Conservation (phyloP, 768 basidiomycete species). For the Lyophyllum atratum region DNA sequence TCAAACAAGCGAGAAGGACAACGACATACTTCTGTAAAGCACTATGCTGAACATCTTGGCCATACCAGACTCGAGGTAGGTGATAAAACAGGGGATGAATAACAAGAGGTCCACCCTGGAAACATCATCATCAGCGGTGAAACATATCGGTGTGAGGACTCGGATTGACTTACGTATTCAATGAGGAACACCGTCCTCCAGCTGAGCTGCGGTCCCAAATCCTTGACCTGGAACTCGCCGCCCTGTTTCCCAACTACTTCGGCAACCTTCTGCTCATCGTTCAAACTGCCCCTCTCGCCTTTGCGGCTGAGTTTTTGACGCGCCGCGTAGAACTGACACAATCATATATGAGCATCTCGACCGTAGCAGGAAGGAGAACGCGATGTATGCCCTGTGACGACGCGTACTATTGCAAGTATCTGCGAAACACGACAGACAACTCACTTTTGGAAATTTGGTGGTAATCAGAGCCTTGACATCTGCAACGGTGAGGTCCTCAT, state of each 20-base stretch:
- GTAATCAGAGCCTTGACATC: conserved; percentile 73
- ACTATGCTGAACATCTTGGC: conserved; percentile 70
- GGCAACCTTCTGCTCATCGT: conserved; percentile 62
- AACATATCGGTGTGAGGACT: background rate
- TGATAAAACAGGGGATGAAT: conserved; percentile 87
- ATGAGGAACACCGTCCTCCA: conserved; percentile 89
- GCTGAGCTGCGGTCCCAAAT: conserved; percentile 86
- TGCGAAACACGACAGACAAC: conserved; percentile 6
- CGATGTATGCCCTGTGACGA: background rate
- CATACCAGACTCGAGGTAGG: conserved; percentile 70
- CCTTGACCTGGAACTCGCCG: conserved; percentile 77
- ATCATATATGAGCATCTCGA: conserved; percentile 4
- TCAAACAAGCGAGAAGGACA: background rate
- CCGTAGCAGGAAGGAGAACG: background rate
- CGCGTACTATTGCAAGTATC: background rate
- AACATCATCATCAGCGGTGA: background rate
- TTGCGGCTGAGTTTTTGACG: conserved; percentile 76
- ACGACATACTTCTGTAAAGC: conserved; percentile 64
- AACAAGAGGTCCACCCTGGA: conserved; percentile 81
- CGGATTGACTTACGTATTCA: conserved; percentile 80
- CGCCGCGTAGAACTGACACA: conserved; percentile 60
- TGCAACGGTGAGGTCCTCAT: conserved; percentile 54
- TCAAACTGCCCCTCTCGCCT: conserved; percentile 59
- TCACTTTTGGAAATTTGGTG: conserved; percentile 37
- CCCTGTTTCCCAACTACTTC: conserved; percentile 60